Conservation (phyloP, 2,329 filamentous ascomycete genomes). For the Cladophialophora exuberans region DNA sequence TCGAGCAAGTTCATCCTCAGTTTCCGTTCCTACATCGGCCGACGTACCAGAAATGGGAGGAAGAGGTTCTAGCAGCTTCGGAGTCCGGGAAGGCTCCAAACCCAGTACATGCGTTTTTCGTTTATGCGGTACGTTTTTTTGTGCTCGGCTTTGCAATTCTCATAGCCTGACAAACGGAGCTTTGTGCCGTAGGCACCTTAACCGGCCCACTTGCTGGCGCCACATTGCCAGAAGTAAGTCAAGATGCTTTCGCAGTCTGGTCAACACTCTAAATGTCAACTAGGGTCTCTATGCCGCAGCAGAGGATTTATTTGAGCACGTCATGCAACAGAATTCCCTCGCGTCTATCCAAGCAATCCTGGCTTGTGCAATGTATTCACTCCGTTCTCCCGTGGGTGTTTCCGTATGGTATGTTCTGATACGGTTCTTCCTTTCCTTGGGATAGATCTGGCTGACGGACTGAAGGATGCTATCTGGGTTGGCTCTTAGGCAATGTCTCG, state of each 20-base stretch:
- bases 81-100: not conserved
- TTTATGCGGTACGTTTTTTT: not conserved
- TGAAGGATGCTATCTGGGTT: constrained; percentile 34
- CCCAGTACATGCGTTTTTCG: not conserved
- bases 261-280: not conserved
- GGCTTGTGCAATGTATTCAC: constrained; percentile 33
- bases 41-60: constrained; percentile 40
- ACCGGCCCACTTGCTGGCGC: not conserved
- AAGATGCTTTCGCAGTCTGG: not conserved
- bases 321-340: constrained; percentile 13
- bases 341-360: constrained; percentile 34
- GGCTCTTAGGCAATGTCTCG: constrained; percentile 36
- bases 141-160: not conserved
- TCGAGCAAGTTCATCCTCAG: constrained; percentile 44
- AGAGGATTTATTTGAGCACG: constrained; percentile 10
- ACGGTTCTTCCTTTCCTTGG: not conserved
- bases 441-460: not conserved
- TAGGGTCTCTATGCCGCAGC: not conserved
- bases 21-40: constrained; percentile 44
- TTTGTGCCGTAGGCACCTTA: not conserved
- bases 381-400: constrained; percentile 31
- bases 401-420: constrained; percentile 29
- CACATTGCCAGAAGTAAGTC: not conserved
- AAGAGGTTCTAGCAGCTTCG: constrained; percentile 6
- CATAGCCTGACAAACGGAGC: not conserved